A percentile compares a stretch with the other conserved stretches of the same genome.
Evolutionary conservation across 345 rosid species (phyloP).

Genomic region (Salix suchowensis): DNA sequence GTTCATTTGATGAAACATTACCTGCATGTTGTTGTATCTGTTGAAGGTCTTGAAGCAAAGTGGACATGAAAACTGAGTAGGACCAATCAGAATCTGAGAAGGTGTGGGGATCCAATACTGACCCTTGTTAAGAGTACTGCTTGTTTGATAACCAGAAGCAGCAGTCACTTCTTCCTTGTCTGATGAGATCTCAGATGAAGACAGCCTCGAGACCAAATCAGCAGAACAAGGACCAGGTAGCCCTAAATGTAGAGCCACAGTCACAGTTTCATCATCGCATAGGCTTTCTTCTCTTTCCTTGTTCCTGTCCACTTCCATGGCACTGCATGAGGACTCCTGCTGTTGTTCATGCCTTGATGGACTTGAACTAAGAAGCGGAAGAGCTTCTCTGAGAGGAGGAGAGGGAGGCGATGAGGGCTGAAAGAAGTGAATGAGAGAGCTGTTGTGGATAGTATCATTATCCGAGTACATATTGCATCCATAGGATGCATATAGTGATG

Average conservation of each 20-base stretch:
- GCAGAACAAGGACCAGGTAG: conserved; percentile 47
- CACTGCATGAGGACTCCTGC: conserved; percentile 16
- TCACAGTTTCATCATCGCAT: conserved; percentile 37
- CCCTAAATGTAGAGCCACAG: conserved; percentile 86
- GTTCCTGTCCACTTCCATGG: conserved; percentile 46
- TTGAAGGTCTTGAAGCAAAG: conserved; percentile 99
- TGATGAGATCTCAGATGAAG: conserved; percentile 31
- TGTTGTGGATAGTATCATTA: conserved; percentile 15
- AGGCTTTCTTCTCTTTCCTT: conserved; percentile 31
- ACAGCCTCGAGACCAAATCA: conserved; percentile 36
- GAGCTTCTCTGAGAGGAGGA: conserved; percentile 81
- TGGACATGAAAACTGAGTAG: conserved; percentile 96
- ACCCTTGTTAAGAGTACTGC: conserved; percentile 50
- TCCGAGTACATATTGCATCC: conserved; percentile 25
- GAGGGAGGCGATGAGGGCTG: conserved; percentile 42
- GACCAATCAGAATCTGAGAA: conserved; percentile 93
- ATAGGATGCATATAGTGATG: conserved; percentile 29
- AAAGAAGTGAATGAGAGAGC: conserved; percentile 11
- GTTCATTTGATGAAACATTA: conserved; percentile 15
- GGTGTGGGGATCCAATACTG: conserved; percentile 99
- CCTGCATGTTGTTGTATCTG: conserved; percentile 99
- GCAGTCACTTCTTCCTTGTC: conserved; percentile 48
- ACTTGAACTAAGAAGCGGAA: conserved; percentile 79
- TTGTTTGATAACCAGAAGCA: conserved; percentile 26
- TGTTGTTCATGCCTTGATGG: conserved; percentile 49